A percentile compares a stretch with the other conserved stretches of the same genome.
Conservation (phyloP, 1,284 basidiomycete genomes). For the Puccinia horiana region DNA sequence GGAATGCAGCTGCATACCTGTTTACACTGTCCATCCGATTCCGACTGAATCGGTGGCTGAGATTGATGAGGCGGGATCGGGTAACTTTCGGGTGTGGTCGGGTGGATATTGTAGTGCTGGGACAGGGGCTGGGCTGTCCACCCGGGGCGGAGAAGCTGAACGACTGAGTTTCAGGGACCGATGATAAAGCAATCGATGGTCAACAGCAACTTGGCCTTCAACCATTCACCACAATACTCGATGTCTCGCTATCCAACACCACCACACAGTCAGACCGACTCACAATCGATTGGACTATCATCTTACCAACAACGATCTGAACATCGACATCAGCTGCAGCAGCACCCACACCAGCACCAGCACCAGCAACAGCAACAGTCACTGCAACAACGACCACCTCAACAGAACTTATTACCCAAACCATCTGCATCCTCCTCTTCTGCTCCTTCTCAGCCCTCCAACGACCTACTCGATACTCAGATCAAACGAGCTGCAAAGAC, state of each 20-base stretch:
- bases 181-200: not conserved
- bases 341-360: not conserved
- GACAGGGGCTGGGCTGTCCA: too few relatives aligned
- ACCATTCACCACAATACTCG: too few relatives aligned
- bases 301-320: slow-evolving; percentile 1
- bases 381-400: not conserved
- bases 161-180: not conserved
- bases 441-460: not conserved
- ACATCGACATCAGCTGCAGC: not conserved
- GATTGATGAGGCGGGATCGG: too few relatives aligned
- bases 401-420: not conserved
- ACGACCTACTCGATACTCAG: not conserved
- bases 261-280: slow-evolving; percentile 5
- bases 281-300: slow-evolving; percentile 3
- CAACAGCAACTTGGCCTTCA: slow-evolving; percentile 4
- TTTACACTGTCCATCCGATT: too few relatives aligned
- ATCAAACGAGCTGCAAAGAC: slow-evolving; percentile 2
- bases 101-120: too few relatives aligned
- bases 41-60: too few relatives aligned
- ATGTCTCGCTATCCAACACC: slow-evolving; percentile 21
- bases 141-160: too few relatives aligned
- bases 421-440: not conserved
- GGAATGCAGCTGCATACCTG: too few relatives aligned
- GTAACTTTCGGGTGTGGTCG: too few relatives aligned
- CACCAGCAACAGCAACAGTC: not conserved